Evolutionary conservation across 352 stramenopile genomes (phyloP).

Genomic region (Pseudoperonospora humuli): DNA sequence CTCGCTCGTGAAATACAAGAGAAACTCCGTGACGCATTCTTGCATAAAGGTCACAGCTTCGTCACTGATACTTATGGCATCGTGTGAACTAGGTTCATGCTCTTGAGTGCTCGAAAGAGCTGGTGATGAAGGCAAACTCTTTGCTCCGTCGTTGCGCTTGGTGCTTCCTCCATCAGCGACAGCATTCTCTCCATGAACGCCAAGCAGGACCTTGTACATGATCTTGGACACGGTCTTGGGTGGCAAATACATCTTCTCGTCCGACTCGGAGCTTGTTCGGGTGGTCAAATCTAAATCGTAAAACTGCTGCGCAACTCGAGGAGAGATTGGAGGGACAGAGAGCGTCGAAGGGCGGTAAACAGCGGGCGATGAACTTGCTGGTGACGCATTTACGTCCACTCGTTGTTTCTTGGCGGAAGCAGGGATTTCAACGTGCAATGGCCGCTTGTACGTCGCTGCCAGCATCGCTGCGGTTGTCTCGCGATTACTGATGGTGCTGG

Average conservation of each 20-base stretch:
- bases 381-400: neutral
- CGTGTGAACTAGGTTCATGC: constrained; percentile 3
- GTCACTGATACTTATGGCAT: constrained; percentile 67
- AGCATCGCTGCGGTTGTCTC: constrained; percentile 11
- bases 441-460: constrained; percentile 17
- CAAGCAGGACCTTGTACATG: constrained; percentile 50
- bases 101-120: constrained; percentile 2
- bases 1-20: constrained; percentile 78
- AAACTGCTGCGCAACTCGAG: constrained; percentile 49
- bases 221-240: constrained; percentile 61
- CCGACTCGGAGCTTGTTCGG: constrained; percentile 46
- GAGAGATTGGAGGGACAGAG: constrained; percentile 31
- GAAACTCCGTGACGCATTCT: constrained; percentile 79
- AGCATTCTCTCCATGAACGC: constrained; percentile 1
- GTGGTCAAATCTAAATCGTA: constrained; percentile 59
- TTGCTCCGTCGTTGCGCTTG: constrained; percentile 5
- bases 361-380: neutral
- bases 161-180: neutral
- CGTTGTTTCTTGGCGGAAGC: constrained; percentile 19
- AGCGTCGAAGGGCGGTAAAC: constrained; percentile 7
- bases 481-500: neutral
- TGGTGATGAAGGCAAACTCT: constrained; percentile 2
- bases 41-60: constrained; percentile 73
- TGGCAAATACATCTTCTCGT: constrained; percentile 77
- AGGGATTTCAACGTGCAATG: constrained; percentile 21